A percentile compares a stretch with the other conserved stretches of the same genome.
phyloP scores from a whole-genome alignment of 345 rosid species.

The Lepidium didymum region DNA sequence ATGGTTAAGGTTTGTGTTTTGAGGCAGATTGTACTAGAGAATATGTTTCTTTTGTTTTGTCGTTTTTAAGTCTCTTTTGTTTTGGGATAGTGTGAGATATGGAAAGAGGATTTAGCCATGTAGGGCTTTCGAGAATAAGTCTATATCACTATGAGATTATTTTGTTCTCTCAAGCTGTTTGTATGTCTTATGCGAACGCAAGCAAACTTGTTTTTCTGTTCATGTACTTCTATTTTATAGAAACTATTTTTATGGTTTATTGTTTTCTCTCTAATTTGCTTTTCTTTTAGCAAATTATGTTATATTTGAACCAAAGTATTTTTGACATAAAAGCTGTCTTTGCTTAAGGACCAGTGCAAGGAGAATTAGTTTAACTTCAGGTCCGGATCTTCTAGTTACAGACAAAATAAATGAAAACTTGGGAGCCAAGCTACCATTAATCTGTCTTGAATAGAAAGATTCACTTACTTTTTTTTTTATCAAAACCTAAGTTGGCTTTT shows the following conservation, averaged over 20 bases:
- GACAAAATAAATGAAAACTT: not conserved
- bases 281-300: not conserved
- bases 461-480: not conserved
- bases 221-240: conserved; percentile 28
- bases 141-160: conserved; percentile 21
- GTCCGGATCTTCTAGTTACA: not conserved
- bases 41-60: conserved; percentile 20
- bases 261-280: not conserved
- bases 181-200: conserved; percentile 35
- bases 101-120: conserved; percentile 26
- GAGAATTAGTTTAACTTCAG: not conserved
- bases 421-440: not conserved
- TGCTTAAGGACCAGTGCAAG: not conserved
- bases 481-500: not conserved
- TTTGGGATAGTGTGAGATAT: conserved; percentile 23
- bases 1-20: conserved; percentile 31
- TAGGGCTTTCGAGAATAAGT: conserved; percentile 33
- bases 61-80: not conserved
- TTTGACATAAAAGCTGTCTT: not conserved
- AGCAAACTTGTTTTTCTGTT: conserved; percentile 24
- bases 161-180: conserved; percentile 29
- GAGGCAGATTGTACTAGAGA: conserved; percentile 30
- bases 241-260: conserved; percentile 18
- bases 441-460: not conserved
- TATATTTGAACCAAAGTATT: not conserved